These are phyloP conservation scores for Beauveria australis DNA, from an alignment of 2,329 filamentous ascomycete species.

Conservation along the genomic window DNA sequence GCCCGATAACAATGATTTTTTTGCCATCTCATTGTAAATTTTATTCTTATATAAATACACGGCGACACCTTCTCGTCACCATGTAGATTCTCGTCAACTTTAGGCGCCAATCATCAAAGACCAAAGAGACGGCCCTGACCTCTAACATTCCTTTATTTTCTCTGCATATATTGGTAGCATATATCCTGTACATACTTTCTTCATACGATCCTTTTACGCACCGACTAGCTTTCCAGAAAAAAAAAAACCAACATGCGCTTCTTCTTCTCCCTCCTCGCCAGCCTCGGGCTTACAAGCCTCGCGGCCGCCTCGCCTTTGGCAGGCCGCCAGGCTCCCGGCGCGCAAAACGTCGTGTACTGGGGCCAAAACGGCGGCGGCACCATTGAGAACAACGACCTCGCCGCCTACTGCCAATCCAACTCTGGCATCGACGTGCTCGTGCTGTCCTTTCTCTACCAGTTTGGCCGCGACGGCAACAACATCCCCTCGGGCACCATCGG, in stretches of 20 bases:
- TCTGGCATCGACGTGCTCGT: slow-evolving; percentile 35
- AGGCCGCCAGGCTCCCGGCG: slow-evolving; percentile 13
- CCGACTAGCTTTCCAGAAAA: neutral
- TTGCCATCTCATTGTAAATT: neutral
- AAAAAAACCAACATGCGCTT: slow-evolving; percentile 10
- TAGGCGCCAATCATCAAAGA: slow-evolving; percentile 1
- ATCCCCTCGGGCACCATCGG: slow-evolving; percentile 33
- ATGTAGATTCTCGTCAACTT: slow-evolving; percentile 1
- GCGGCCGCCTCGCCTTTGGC: slow-evolving; percentile 9
- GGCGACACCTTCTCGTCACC: neutral
- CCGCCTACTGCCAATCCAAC: slow-evolving; percentile 27
- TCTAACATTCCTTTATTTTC: slow-evolving; percentile 2
- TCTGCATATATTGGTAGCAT: neutral
- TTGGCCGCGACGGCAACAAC: slow-evolving; percentile 21
- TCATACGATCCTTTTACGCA: neutral
- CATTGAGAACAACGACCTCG: slow-evolving; percentile 28
- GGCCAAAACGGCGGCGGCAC: slow-evolving; percentile 20
- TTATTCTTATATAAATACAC: neutral
- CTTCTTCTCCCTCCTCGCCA: slow-evolving; percentile 11
- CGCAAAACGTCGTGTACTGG: slow-evolving; percentile 26
- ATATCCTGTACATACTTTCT: neutral
- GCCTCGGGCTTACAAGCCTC: slow-evolving; percentile 15
- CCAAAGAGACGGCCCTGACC: neutral
- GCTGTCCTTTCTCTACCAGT: slow-evolving; percentile 34
- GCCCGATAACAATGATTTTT: neutral